These are phyloP conservation scores for Beauveria rudraprayagi DNA, from an alignment of 2,329 filamentous ascomycete species.

Conservation along the genomic window DNA sequence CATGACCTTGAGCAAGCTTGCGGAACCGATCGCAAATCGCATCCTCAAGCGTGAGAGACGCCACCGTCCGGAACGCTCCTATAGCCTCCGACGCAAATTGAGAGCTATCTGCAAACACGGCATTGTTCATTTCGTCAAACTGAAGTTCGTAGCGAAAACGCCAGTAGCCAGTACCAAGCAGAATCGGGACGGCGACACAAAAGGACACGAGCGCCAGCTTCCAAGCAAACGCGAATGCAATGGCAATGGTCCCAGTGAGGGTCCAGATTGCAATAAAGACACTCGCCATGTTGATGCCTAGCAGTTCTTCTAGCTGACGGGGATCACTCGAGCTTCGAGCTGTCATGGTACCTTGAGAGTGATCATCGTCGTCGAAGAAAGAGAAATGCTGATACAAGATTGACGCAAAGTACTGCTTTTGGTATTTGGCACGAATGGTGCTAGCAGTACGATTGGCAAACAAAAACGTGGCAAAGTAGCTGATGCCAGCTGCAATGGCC, in stretches of 20 bases:
- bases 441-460: constrained; percentile 37
- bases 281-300: constrained; percentile 59
- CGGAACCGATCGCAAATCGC: constrained; percentile 55
- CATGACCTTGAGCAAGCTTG: constrained; percentile 50
- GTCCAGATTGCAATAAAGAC: constrained; percentile 56
- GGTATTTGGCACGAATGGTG: constrained; percentile 44
- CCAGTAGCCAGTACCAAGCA: constrained; percentile 39
- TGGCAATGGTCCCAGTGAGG: constrained; percentile 54
- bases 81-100: constrained; percentile 70
- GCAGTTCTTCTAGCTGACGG: constrained; percentile 52
- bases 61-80: constrained; percentile 64
- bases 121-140: constrained; percentile 60
- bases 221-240: constrained; percentile 68
- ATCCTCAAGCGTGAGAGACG: constrained; percentile 61
- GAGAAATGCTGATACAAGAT: constrained; percentile 51
- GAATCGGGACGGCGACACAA: constrained; percentile 49
- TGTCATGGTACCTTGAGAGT: constrained; percentile 53
- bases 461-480: constrained; percentile 38
- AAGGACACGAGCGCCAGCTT: constrained; percentile 63
- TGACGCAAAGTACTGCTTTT: constrained; percentile 52
- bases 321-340: constrained; percentile 49
- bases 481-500: constrained; percentile 42
- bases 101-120: constrained; percentile 62
- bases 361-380: constrained; percentile 53
- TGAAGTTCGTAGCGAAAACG: constrained; percentile 50